Conservation (phyloP, 352 stramenopile species). For the Blastocystis sp. region DNA sequence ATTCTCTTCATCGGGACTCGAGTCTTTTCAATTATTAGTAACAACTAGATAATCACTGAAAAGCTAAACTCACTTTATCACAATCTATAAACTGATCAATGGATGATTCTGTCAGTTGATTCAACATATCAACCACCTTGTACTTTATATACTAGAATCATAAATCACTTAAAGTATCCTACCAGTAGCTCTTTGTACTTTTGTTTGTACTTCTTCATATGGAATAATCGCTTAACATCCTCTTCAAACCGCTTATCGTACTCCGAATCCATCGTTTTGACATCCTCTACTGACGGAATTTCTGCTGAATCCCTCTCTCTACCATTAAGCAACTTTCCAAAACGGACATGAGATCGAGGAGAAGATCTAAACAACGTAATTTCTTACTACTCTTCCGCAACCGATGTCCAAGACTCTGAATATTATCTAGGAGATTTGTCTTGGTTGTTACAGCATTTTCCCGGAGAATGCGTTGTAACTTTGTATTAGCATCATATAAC, state of each 20-base stretch:
- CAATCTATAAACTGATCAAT: slow-evolving; percentile 46
- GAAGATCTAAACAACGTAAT: background rate
- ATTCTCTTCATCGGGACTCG: slow-evolving; percentile 11
- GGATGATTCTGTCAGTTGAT: background rate
- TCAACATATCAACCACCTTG: slow-evolving; percentile 63
- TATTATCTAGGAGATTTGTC: slow-evolving; percentile 19
- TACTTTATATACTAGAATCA: slow-evolving; percentile 54
- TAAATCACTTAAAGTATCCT: background rate
- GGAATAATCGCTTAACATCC: slow-evolving; percentile 9
- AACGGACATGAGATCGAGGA: slow-evolving; percentile 11
- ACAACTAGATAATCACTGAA: background rate
- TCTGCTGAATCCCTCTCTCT: slow-evolving; percentile 27
- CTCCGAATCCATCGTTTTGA: background rate
- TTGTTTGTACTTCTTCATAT: slow-evolving; percentile 28
- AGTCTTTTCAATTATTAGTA: slow-evolving; percentile 33
- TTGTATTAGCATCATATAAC: slow-evolving; percentile 30
- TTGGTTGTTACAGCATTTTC: slow-evolving; percentile 11
- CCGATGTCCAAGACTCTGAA: background rate
- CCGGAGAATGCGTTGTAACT: background rate
- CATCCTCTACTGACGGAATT: background rate
- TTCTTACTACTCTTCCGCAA: slow-evolving; percentile 21
- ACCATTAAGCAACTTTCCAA: background rate
- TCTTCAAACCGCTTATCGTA: slow-evolving; percentile 19
- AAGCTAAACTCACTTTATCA: background rate
- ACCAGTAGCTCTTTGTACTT: slow-evolving; percentile 44